These are phyloP conservation scores for Protea cynaroides DNA, from an alignment of 164 flowering plant species.

Conservation along the genomic window DNA sequence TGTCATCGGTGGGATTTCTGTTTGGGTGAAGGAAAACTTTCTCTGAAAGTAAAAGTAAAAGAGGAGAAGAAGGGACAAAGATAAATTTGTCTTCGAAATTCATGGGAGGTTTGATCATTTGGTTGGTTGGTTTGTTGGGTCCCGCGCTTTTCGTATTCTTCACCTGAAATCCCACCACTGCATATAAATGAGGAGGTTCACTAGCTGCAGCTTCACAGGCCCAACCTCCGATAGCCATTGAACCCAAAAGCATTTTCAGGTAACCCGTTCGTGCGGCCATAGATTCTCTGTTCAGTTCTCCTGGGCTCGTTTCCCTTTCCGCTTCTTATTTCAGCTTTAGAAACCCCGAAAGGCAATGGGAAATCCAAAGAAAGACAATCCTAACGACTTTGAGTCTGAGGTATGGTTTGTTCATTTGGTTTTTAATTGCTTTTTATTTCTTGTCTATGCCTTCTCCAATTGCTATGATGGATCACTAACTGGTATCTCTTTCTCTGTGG, in stretches of 20 bases:
- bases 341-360: slow-evolving; percentile 25
- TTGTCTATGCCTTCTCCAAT: neutral
- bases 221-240: slow-evolving; percentile 13
- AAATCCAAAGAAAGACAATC: slow-evolving; percentile 18
- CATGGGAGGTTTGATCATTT: neutral
- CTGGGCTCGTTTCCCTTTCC: no score
- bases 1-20: no score
- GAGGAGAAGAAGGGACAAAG: no score
- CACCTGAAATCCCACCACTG: slow-evolving; percentile 21
- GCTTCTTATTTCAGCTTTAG: slow-evolving; percentile 6
- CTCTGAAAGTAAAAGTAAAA: no score
- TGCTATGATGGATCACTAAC: neutral
- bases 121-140: slow-evolving; percentile 10
- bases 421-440: neutral
- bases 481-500: no score
- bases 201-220: slow-evolving; percentile 29
- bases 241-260: slow-evolving; percentile 20
- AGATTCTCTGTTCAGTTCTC: neutral
- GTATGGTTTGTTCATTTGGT: slow-evolving; percentile 8
- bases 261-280: slow-evolving; percentile 5
- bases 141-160: slow-evolving; percentile 45
- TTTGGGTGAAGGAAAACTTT: no score
- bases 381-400: slow-evolving; percentile 11
- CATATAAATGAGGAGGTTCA: slow-evolving; percentile 30
- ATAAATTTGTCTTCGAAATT: no score